phyloP scores from a whole-genome alignment of 1,284 basidiomycete genomes.

The Ustilago loliicola region DNA sequence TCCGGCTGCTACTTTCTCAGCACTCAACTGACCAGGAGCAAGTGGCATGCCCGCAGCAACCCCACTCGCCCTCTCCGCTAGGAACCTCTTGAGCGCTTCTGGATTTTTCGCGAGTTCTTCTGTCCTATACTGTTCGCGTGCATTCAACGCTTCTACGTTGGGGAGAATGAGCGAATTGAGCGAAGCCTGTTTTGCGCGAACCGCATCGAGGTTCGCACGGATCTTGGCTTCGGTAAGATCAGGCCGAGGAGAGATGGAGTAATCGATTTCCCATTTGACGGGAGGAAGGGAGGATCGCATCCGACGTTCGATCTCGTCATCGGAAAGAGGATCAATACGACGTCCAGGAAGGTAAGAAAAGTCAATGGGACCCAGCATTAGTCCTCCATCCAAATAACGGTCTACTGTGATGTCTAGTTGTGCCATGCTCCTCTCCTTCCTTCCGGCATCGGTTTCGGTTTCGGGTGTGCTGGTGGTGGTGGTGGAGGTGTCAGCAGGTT shows the following conservation, averaged over 20 bases:
- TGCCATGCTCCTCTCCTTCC: slow-evolving; percentile 25
- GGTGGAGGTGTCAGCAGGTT: slow-evolving; percentile 27
- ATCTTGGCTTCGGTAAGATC: slow-evolving; percentile 52
- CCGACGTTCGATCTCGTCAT: slow-evolving; percentile 58
- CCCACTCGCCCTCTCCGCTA: slow-evolving; percentile 58
- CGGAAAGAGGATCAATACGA: slow-evolving; percentile 36
- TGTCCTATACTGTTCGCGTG: slow-evolving; percentile 55
- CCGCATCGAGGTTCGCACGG: slow-evolving; percentile 45
- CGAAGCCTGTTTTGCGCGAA: slow-evolving; percentile 43
- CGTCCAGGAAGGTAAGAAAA: slow-evolving; percentile 52
- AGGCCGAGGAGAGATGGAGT: slow-evolving; percentile 54
- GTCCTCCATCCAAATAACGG: slow-evolving; percentile 59
- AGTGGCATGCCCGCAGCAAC: slow-evolving; percentile 63
- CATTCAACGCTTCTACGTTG: slow-evolving; percentile 66
- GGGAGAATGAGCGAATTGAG: slow-evolving; percentile 59
- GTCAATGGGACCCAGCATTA: slow-evolving; percentile 64
- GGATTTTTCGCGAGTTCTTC: slow-evolving; percentile 49
- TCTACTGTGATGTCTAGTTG: slow-evolving; percentile 66
- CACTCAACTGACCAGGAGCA: slow-evolving; percentile 59
- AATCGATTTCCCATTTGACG: slow-evolving; percentile 62
- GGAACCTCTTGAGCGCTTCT: slow-evolving; percentile 56
- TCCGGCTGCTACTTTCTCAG: slow-evolving; percentile 3
- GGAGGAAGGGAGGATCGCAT: slow-evolving; percentile 30
- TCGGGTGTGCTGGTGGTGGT: neutral
- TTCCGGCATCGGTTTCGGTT: neutral